Base-by-base conservation (phyloP, 768 basidiomycete species). In the Sporobolomyces pararoseus region DNA sequence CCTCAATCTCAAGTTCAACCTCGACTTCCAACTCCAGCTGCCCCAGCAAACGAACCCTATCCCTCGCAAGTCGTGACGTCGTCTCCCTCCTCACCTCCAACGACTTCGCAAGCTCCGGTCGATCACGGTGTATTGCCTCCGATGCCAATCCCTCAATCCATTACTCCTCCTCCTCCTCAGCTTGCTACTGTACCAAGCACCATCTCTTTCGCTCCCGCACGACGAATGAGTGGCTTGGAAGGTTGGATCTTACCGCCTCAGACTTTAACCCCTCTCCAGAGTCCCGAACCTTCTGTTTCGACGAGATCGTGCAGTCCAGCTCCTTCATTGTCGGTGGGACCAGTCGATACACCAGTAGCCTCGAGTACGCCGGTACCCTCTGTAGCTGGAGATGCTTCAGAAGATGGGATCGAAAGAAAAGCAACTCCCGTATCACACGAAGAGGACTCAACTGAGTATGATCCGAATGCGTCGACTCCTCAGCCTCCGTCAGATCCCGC, bases 111-210 rank as follows among this genome's bases (percentile, higher is more conserved):
- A 19, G 17, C 62, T 63, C 37, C 35, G 29, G 2, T 46, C 25
- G 25, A 27, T 9, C 42, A 39, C 21, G 54, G 49, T 27, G 57
- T 25, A 7, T 49, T 66, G 1, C 65, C 65, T 6, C 65, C 65
- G 47, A 66, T 66, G 65, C 65, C 65, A 37, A 59, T 51, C 12
- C 65, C 57, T 14, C 65, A 50, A 17, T 25, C 65, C 29, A 51
- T 59, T 29, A 58, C 63, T 10, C 63, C 51, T 29, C 63, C 37
- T 21, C 63, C 42, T 7, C 52, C 39, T 42, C 39, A 9, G 39
- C 39, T 42, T 42, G 9, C 39, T 42, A 42, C 39, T n/a, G n/a
- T n/a, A n/a, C n/a, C n/a, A n/a, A n/a, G 39, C 39, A 42, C 39
- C 39, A 42, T 64, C 29, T 52, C 35, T 17, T 42, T 37, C 37